Conservation (phyloP, 345 rosid species). For the Laguncularia racemosa region DNA sequence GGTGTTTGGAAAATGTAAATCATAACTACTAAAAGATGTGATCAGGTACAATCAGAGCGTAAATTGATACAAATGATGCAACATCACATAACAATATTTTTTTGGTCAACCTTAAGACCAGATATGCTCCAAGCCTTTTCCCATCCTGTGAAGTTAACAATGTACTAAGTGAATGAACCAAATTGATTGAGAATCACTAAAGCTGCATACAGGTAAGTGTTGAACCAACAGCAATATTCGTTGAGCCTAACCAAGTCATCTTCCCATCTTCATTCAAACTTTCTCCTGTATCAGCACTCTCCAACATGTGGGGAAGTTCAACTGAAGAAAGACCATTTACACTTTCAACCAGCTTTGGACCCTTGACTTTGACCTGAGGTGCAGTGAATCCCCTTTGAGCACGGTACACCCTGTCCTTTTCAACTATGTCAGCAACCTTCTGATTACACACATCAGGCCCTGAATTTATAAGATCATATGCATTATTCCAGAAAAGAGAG, state of each 20-base stretch:
- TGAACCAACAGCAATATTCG: conserved; percentile 55
- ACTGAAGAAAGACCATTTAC: conserved; percentile 8
- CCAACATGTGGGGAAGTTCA: conserved; percentile 13
- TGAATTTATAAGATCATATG: conserved; percentile 51
- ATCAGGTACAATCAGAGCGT: too few species aligned
- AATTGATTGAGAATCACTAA: conserved; percentile 1
- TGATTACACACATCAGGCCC: conserved; percentile 76
- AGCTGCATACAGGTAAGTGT: conserved; percentile 41
- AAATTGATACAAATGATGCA: too few species aligned
- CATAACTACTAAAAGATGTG: too few species aligned
- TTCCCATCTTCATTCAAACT: conserved; percentile 22
- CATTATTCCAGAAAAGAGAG: conserved; percentile 67
- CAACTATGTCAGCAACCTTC: conserved; percentile 86
- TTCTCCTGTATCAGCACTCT: conserved; percentile 14
- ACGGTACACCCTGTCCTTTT: conserved; percentile 67
- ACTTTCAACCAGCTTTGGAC: conserved; percentile 17
- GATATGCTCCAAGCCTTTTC: too few species aligned
- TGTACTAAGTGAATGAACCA: neutral
- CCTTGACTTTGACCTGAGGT: conserved; percentile 52
- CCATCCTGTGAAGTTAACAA: too few species aligned
- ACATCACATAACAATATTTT: too few species aligned
- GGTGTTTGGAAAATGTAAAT: too few species aligned
- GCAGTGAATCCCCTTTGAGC: conserved; percentile 68
- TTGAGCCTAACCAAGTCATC: conserved; percentile 62
- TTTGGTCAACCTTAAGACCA: too few species aligned